phyloP scores from a whole-genome alignment of 805 yeast species.

The Candida sakaeoensis region DNA sequence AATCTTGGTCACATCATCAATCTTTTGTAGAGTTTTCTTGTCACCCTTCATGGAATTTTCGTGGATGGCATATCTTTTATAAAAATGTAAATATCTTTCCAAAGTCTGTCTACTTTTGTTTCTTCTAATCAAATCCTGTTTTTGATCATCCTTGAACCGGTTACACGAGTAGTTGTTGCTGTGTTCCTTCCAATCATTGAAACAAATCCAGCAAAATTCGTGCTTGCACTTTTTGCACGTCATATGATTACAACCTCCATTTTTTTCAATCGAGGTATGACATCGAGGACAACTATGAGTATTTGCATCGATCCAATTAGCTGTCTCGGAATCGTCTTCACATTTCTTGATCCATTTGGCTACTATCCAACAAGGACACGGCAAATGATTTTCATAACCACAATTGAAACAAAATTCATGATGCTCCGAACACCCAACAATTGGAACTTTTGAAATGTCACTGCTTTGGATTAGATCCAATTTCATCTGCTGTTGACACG shows the following conservation, averaged over 20 bases:
- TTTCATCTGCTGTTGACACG: constrained; percentile 4
- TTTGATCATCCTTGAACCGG: constrained; percentile 33
- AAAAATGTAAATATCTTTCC: constrained; percentile 69
- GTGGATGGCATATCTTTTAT: constrained; percentile 70
- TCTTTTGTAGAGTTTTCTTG: constrained; percentile 53
- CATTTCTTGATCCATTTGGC: constrained; percentile 75
- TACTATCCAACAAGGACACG: constrained; percentile 74
- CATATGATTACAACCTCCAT: constrained; percentile 98
- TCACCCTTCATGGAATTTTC: constrained; percentile 75
- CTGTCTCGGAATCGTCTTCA: constrained; percentile 82
- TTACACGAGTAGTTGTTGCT: constrained; percentile 65
- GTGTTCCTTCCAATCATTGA: constrained; percentile 72
- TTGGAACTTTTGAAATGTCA: constrained; percentile 45
- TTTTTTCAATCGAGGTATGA: constrained; percentile 74
- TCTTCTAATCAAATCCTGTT: constrained; percentile 38
- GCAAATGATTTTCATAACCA: constrained; percentile 71
- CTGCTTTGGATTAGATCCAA: constrained; percentile 19
- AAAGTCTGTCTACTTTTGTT: constrained; percentile 47
- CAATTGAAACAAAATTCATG: constrained; percentile 82
- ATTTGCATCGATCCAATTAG: constrained; percentile 80
- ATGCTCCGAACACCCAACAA: constrained; percentile 61
- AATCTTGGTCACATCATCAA: constrained; percentile 59
- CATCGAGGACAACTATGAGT: constrained; percentile 89
- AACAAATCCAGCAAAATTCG: constrained; percentile 94
- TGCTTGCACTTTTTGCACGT: constrained; percentile 69